Base-by-base conservation (phyloP, 768 basidiomycete genomes). In the Artomyces pyxidatus region DNA sequence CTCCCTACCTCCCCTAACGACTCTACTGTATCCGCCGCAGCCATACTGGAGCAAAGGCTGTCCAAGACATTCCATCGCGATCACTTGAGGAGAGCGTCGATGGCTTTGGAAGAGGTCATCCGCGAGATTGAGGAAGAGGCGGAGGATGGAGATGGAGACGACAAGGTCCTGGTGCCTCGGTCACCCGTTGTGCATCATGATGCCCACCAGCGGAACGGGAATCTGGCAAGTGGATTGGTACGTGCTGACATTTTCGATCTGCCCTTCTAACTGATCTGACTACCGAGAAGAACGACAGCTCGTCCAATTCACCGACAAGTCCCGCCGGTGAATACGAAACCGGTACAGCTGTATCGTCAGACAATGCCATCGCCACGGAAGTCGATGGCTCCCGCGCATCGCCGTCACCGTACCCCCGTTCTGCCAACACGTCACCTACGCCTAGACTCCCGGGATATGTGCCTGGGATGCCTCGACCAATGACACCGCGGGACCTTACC, bases 401-500 rank as follows among this genome's bases (percentile, higher is more conserved):
- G 2, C 83, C 84, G 37, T 69, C 81, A 21, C 81, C 82, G 23
- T 70, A 66, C 40, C 65, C 67, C 51, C 67, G 78, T 40, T 76
- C 78, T 38, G 77, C 71, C 3, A 67, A 70, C 12, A 63, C 65
- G n/a, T 77, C 76, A 26, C 75, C 76, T 27, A 65, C 67, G 0
- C 73, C 76, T 37, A 72, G 78, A 35, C 60, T 88, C 19, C 88
- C 89, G 47, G 89, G 89, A 12, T 92, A 92, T 65, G 81, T 89
- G 49, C 89, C 89, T 21, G 89, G 89, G 10, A 92, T 92, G 89
- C 85, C 86, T 19, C 72, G 89, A 37, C 89, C 89, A 16, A 89
- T 91, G 85, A 91, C 89, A 6, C 89, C 89, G n/a, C 82, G 80
- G 48, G 85, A 88, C 54, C 58, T 68, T 6, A 68, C 76, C 27